Evolutionary conservation across 176 grass and related monocot genomes (phyloP), one percentile per base, ranked within the genome.

Genomic region (Pharus latifolius): DNA sequence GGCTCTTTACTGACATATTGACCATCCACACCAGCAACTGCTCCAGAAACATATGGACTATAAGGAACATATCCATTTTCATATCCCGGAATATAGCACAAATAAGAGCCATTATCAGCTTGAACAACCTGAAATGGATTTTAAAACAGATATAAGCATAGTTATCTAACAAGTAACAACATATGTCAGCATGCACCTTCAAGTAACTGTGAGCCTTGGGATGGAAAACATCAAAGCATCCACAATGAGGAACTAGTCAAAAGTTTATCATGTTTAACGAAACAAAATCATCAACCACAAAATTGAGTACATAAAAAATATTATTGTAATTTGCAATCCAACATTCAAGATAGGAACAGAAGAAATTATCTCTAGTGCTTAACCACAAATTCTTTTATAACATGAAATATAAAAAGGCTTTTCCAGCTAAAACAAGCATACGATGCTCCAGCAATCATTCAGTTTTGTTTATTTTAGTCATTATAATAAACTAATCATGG

Each of bases 21-120:
- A 75, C 85, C 76, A 72, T 92, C 85, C 17, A 47, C 57, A 79
- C 80, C 75, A 84, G 78, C 62, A 23, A 80, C 22, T 20, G 75
- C 77, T 22, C 82, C 92, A 75, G 82, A 58, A 75, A 76, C 32
- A 26, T 78, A 72, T 0, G 79, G 63, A 75, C 27, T 64, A 26
- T 81, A 86, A 53, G 72, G 70, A 61, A 28, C 44, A 60, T 84
- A 96, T 69, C 79, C 88, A 83, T 84, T 72, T 89, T 96, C 76
- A 70, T 82, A 86, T 4, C 86, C 85, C 24, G 85, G 82, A 24
- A 96, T 9, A 65, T 86, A 82, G 53, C 90, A 91, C 34, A 84
- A 59, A 75, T 88, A 82, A 34, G 88, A 86, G 17, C 88, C 88
- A 84, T 79, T 88, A 56, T 96, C 92, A 88, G 62, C 74, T 79